Evolutionary conservation across 2,329 filamentous ascomycete species (phyloP).

Genomic region (Xylariaceae sp.): DNA sequence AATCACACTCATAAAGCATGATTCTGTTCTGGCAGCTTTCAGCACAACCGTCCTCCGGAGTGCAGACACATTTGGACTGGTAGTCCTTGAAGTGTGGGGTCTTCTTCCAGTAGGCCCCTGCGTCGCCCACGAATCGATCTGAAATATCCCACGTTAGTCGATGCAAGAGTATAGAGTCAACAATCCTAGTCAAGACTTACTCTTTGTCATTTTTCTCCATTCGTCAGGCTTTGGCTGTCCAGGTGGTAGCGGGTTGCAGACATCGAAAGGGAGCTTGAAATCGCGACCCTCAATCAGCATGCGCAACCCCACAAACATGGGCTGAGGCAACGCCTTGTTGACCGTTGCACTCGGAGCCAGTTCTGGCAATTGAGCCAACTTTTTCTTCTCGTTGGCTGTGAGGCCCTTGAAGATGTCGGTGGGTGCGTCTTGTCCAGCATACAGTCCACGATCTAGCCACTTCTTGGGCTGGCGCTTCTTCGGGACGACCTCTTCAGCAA

Average conservation of each 20-base stretch:
- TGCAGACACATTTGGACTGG: slow-evolving; percentile 74
- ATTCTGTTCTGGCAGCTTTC: slow-evolving; percentile 91
- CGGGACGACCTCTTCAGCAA: slow-evolving; percentile 30
- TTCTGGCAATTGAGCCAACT: slow-evolving; percentile 44
- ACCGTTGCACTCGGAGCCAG: slow-evolving; percentile 42
- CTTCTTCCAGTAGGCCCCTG: slow-evolving; percentile 76
- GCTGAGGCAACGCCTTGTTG: slow-evolving; percentile 64
- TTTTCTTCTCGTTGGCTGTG: slow-evolving; percentile 49
- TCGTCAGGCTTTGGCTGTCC: slow-evolving; percentile 90
- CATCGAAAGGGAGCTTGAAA: slow-evolving; percentile 85
- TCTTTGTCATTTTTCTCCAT: slow-evolving; percentile 88
- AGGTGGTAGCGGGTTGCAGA: slow-evolving; percentile 81
- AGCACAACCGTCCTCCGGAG: slow-evolving; percentile 72
- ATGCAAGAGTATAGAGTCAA: neutral
- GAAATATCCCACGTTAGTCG: slow-evolving; percentile 27
- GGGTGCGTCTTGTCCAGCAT: slow-evolving; percentile 70
- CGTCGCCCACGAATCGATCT: slow-evolving; percentile 90
- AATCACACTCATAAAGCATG: slow-evolving; percentile 97
- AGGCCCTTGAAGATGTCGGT: slow-evolving; percentile 45
- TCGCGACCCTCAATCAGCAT: slow-evolving; percentile 69
- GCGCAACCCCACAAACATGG: slow-evolving; percentile 73
- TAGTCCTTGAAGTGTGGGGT: slow-evolving; percentile 70
- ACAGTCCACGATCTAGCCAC: slow-evolving; percentile 79
- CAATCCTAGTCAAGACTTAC: slow-evolving; percentile 46
- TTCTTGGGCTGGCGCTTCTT: slow-evolving; percentile 59